These are phyloP conservation scores for Agaricales sp. DNA, from an alignment of 1,284 basidiomycete genomes.

Conservation along the genomic window DNA sequence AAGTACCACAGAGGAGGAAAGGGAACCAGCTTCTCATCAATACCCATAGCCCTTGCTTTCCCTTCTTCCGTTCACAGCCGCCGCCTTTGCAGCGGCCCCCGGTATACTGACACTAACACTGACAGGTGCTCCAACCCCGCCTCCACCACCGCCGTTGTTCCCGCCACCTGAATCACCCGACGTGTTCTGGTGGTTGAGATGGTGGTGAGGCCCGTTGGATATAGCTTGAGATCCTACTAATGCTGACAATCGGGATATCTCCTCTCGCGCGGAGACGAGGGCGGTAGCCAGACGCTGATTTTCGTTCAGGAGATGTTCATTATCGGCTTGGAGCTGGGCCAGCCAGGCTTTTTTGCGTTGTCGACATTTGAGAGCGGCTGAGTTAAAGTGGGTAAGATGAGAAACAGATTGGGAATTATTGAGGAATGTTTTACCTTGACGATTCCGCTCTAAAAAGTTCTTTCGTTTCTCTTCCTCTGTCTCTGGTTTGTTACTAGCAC, in stretches of 20 bases:
- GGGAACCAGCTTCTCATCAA: neutral
- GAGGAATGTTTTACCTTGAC: slow-evolving; percentile 61
- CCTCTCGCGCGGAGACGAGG: slow-evolving; percentile 69
- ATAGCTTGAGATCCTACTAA: slow-evolving; percentile 39
- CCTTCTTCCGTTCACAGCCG: neutral
- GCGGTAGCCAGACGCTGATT: slow-evolving; percentile 85
- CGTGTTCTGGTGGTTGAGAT: neutral
- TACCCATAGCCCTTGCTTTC: neutral
- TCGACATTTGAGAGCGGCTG: slow-evolving; percentile 92
- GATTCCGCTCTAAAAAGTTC: slow-evolving; percentile 90
- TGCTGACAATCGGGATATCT: slow-evolving; percentile 66
- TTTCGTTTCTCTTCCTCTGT: slow-evolving; percentile 93
- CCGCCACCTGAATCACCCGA: too few species aligned
- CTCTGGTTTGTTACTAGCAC: slow-evolving; percentile 73
- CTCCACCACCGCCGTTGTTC: too few species aligned
- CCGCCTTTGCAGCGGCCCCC: neutral
- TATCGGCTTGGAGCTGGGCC: slow-evolving; percentile 84
- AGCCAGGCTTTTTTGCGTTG: slow-evolving; percentile 99
- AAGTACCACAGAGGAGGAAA: neutral
- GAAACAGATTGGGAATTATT: slow-evolving; percentile 1
- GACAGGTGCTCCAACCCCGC: too few species aligned
- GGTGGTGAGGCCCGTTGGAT: neutral
- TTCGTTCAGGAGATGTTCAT: slow-evolving; percentile 83
- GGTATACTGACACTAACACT: neutral
- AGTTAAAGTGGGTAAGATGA: slow-evolving; percentile 3